Evolutionary conservation across 2,329 filamentous ascomycete genomes (phyloP).

Genomic region (Canariomyces notabilis): DNA sequence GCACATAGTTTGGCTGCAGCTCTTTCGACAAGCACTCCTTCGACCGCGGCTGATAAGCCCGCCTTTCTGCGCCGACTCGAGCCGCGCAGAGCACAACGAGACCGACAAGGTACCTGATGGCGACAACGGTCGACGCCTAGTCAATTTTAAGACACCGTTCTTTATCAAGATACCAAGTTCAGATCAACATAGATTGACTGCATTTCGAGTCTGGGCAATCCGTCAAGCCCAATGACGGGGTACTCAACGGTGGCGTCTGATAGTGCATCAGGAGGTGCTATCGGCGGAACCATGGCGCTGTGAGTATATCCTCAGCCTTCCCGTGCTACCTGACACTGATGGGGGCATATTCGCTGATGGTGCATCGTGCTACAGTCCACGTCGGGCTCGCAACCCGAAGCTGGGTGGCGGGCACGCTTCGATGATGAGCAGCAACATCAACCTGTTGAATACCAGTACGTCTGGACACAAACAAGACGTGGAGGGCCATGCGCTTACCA

Average conservation of each 20-base stretch:
- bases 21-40: neutral
- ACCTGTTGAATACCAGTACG: slow-evolving; percentile 91
- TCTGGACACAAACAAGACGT: neutral
- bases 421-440: slow-evolving; percentile 87
- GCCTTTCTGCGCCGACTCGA: neutral
- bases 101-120: slow-evolving; percentile 5
- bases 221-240: slow-evolving; percentile 44
- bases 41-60: neutral
- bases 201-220: neutral
- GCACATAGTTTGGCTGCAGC: neutral
- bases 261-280: slow-evolving; percentile 35
- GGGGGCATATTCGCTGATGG: neutral
- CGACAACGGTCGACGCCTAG: slow-evolving; percentile 5
- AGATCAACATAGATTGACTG: neutral
- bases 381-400: slow-evolving; percentile 61
- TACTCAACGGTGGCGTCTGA: slow-evolving; percentile 51
- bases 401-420: slow-evolving; percentile 76
- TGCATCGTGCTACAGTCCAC: slow-evolving; percentile 37
- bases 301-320: slow-evolving; percentile 22
- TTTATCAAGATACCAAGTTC: neutral
- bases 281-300: slow-evolving; percentile 47
- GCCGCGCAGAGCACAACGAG: neutral
- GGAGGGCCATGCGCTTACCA: slow-evolving; percentile 12
- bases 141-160: neutral
- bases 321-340: neutral